A percentile compares a stretch with the other conserved stretches of the same genome.
Conservation (phyloP, 2,329 filamentous ascomycete genomes). For the Stachybotrys chartarum region DNA sequence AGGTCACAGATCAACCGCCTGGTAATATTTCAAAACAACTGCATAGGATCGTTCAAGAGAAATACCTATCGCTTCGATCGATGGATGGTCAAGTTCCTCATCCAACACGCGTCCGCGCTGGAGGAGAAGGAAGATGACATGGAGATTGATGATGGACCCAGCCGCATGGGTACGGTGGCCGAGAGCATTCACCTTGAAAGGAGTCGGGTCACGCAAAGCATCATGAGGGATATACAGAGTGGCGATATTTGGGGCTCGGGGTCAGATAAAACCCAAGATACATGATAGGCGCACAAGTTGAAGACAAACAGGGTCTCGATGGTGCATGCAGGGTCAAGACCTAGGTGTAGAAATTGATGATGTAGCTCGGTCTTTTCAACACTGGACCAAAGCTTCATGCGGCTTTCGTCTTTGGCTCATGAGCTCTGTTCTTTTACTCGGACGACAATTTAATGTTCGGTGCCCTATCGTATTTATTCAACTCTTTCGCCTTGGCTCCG, state of each 20-base stretch:
- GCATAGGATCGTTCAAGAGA: constrained; percentile 15
- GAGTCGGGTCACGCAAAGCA: constrained; percentile 11
- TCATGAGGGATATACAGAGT: constrained; percentile 14
- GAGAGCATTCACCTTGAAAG: constrained; percentile 8
- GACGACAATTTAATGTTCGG: no score
- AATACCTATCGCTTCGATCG: constrained; percentile 34
- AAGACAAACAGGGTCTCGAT: no score
- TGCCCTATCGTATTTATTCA: no score
- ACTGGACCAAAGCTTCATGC: no score
- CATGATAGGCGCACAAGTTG: not conserved
- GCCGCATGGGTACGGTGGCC: not conserved
- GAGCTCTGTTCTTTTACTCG: no score
- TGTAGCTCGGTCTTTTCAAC: no score
- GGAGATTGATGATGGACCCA: constrained; percentile 1
- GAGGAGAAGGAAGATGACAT: constrained; percentile 23
- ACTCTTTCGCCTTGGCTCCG: no score
- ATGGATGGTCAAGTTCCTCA: constrained; percentile 38
- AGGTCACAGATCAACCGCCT: constrained; percentile 19
- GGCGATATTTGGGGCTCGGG: not conserved
- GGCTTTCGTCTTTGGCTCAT: no score
- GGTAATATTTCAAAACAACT: constrained; percentile 23
- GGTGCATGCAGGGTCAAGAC: no score
- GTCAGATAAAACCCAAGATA: not conserved
- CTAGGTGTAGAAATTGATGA: no score
- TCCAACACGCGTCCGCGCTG: constrained; percentile 21